Conservation (phyloP, 1,139 yeast genomes). For the Lodderomyces jiufengensis region DNA sequence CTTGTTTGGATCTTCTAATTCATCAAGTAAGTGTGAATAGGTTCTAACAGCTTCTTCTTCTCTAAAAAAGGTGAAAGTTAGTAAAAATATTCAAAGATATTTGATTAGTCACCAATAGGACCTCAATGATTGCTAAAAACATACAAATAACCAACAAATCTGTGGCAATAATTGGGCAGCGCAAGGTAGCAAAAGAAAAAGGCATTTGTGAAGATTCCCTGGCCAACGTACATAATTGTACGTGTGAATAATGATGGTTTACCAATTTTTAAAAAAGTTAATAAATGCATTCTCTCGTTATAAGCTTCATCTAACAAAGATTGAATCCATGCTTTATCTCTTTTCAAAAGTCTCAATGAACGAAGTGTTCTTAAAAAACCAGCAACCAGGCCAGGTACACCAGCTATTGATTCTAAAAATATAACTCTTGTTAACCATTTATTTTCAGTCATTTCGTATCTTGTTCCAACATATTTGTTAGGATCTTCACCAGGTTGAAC, state of each 20-base stretch:
- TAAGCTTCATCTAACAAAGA: constrained; percentile 73
- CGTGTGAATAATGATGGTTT: constrained; percentile 62
- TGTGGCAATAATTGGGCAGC: constrained; percentile 64
- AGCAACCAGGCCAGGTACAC: constrained; percentile 78
- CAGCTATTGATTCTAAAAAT: constrained; percentile 71
- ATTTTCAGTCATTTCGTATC: constrained; percentile 55
- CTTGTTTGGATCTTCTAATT: constrained; percentile 49
- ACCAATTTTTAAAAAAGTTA: constrained; percentile 65
- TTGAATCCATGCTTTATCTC: constrained; percentile 78
- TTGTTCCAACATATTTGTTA: constrained; percentile 39
- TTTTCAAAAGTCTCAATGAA: constrained; percentile 53
- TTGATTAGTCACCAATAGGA: too few relatives aligned
- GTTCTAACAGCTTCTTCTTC: constrained; percentile 80
- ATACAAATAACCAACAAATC: constrained; percentile 78
- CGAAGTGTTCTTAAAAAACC: constrained; percentile 66
- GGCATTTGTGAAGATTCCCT: constrained; percentile 66
- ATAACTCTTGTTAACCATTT: constrained; percentile 70
- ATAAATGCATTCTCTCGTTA: constrained; percentile 74
- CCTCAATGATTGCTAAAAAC: too few relatives aligned
- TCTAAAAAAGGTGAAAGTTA: too few relatives aligned
- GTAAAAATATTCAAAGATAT: too few relatives aligned
- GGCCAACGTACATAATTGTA: constrained; percentile 57
- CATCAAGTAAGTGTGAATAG: constrained; percentile 57
- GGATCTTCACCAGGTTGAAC: constrained; percentile 29
- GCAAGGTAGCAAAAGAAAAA: constrained; percentile 61